Conservation (phyloP, 352 stramenopile species). For the Saprolegnia diclina region DNA sequence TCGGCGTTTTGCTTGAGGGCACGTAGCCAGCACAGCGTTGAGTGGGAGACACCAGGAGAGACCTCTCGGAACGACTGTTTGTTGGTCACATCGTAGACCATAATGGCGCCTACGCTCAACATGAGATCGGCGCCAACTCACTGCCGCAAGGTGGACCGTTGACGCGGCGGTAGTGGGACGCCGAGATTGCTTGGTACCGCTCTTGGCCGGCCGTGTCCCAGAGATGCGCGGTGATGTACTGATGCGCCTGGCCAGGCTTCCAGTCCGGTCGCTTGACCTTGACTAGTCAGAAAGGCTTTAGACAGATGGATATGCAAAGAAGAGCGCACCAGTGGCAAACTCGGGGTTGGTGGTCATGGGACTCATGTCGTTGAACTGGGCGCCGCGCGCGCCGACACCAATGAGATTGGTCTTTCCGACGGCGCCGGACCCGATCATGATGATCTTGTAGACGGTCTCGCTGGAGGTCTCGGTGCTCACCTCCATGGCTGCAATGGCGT, state of each 20-base stretch:
- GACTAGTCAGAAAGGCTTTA: constrained; percentile 30
- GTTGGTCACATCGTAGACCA: constrained; percentile 61
- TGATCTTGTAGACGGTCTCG: constrained; percentile 47
- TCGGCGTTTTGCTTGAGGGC: constrained; percentile 62
- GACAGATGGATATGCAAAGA: no score
- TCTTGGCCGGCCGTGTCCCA: constrained; percentile 70
- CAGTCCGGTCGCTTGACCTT: constrained; percentile 61
- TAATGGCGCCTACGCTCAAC: constrained; percentile 50
- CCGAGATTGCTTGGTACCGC: constrained; percentile 65
- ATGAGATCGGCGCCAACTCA: no score
- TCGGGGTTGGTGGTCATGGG: constrained; percentile 50
- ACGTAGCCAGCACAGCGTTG: constrained; percentile 50
- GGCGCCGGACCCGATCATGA: constrained; percentile 52
- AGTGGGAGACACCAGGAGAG: constrained; percentile 38
- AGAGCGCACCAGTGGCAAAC: constrained; percentile 46
- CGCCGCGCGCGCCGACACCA: constrained; percentile 43
- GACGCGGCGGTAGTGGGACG: constrained; percentile 58
- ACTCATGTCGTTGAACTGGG: constrained; percentile 53
- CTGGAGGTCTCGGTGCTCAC: background rate
- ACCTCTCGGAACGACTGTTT: constrained; percentile 67
- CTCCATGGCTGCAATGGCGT: background rate
- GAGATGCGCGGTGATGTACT: constrained; percentile 60
- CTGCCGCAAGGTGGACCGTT: constrained; percentile 38
- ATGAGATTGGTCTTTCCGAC: constrained; percentile 67
- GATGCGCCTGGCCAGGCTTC: constrained; percentile 60